phyloP scores from a whole-genome alignment of 768 basidiomycete species.

The Suillus decipiens region DNA sequence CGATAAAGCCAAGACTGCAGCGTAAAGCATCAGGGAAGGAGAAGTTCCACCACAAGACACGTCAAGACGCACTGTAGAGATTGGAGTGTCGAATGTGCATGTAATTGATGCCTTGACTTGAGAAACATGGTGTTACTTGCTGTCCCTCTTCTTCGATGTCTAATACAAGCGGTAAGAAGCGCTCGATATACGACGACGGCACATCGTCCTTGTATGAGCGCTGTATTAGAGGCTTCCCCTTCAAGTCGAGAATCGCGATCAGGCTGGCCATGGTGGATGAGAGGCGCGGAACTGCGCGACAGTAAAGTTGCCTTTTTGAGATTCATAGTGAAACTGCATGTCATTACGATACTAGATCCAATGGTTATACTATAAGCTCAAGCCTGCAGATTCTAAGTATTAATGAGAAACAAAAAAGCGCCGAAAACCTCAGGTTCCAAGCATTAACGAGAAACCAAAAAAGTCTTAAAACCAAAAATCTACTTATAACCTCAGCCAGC shows the following conservation, averaged over 20 bases:
- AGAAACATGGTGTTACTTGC: conserved; percentile 95
- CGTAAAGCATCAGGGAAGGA: not conserved
- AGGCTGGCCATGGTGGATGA: conserved; percentile 53
- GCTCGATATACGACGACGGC: conserved; percentile 83
- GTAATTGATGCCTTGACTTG: conserved; percentile 93
- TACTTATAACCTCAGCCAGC: conserved; percentile 1
- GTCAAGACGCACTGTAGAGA: conserved; percentile 75
- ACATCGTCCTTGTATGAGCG: conserved; percentile 97
- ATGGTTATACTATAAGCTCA: not conserved
- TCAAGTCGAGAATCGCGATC: conserved; percentile 95
- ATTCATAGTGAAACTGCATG: not conserved
- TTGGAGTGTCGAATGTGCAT: conserved; percentile 99
- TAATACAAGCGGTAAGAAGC: conserved; percentile 89
- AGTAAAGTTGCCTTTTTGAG: conserved; percentile 5
- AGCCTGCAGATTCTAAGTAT: not conserved
- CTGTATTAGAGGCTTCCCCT: conserved; percentile 97
- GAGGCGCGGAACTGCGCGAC: not conserved
- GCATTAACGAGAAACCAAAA: not conserved
- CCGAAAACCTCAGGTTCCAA: too few relatives aligned
- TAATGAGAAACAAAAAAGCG: not conserved
- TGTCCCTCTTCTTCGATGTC: conserved; percentile 98
- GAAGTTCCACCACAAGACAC: not conserved
- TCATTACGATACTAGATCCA: not conserved
- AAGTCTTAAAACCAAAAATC: not conserved
- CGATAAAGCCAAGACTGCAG: conserved; percentile 87